Base-by-base conservation (phyloP, 345 rosid genomes). In the Geranium rotundifolium region DNA sequence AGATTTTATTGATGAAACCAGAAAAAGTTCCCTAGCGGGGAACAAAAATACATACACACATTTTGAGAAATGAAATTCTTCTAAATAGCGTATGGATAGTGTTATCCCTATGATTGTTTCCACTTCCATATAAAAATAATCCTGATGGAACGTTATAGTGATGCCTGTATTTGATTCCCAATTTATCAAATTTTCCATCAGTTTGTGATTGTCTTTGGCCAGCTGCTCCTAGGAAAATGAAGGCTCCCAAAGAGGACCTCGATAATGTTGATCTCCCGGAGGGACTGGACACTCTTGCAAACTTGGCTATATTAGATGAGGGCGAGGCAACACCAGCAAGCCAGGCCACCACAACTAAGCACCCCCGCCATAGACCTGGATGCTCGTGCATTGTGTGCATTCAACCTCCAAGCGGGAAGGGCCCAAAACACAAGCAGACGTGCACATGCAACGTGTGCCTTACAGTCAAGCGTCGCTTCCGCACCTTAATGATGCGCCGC, bases 321-420 rank as follows among this genome's bases (percentile, higher is more conserved):
- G 82, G 79, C 1, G 90, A 79, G 66, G 71, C 68, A 46, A 46
- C 52, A 34, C 54, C 52, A 14, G 80, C 88, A 65, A 75, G 85
- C 52, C 87, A 81, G 66, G 78, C 83, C 68, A 86, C 96, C 56
- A 85, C 95, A 30, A 23, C 27, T 23, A 93, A 84, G 79, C 99
- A 93, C 62, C 97, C 97, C 13, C 83, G 97, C 23, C 99, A 90
- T 71, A 86, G 84, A 80, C 86, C 73, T 57, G 99, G 90, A 67
- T 93, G 99, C 81, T 70, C 87, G 8, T 93, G 99, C 78, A 93
- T 90, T 59, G 89, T 93, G 54, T 93, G 97, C 78, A 81, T 89
- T 67, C 99, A 89, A 67, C 91, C 95, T 15, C 97, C 99, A 41
- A 90, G 99, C 63, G 97, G 98, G 61, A 73, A 71, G 69, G 93